Evolutionary conservation across 257 asterid genomes (phyloP), one percentile per base, ranked within the genome.

Genomic region (Solanum sejunctum): DNA sequence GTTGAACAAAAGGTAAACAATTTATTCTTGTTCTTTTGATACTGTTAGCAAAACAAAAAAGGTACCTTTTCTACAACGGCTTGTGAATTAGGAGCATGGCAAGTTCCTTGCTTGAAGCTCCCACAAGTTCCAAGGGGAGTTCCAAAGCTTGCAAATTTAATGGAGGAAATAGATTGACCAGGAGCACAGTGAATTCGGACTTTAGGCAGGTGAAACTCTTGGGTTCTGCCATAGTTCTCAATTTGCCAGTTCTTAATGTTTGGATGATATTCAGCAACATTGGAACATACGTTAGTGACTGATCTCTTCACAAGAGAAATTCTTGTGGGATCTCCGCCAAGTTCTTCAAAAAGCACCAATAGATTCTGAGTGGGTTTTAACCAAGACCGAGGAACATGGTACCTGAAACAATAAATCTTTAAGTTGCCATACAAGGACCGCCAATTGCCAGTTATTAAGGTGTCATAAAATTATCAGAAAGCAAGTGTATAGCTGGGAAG

Each of bases 131-230:
- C 99, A 3, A 86, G 82, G 69, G 99, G 96, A 82, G 98, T 96
- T 86, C 99, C 99, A 26, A 95, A 96, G 94, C 99, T 96, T 13
- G 99, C 99, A 88, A 96, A 96, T 89, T 93, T 93, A 84, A 96
- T 93, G 49, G 97, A 87, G 80, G 98, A 88, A 80, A 96, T 96
- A n/a, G 89, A 85, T 78, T 92, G 91, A 17, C 97, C 96, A 2
- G 88, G 88, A 39, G 91, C 91, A 85, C 98, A 95, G 8, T 47
- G 90, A 83, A 96, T 97, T 86, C 88, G 98, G 67, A 93, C 91
- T 89, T 95, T 95, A 51, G 98, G 95, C 13, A 84, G 91, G 89
- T 81, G 97, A 87, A 91, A 89, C 86, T 89, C 93, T 85, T 91
- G 86, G 12, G 92, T 75, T 84, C 72, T 90, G 21, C 94, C 98